Base-by-base conservation (phyloP, 768 basidiomycete genomes). In the Hericium coralloides region DNA sequence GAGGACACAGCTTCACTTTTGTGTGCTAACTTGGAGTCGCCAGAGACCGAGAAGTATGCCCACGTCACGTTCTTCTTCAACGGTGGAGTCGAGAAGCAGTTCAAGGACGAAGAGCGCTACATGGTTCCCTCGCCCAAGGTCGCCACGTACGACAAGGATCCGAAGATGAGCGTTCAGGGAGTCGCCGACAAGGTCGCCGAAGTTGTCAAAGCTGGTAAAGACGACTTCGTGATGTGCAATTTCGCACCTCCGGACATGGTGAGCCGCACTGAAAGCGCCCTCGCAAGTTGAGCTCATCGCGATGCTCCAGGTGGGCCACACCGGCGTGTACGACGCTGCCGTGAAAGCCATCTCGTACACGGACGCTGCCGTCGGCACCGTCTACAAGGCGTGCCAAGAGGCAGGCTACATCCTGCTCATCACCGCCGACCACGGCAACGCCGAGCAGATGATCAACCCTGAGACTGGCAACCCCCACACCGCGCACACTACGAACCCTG, bases 11-110 rank as follows among this genome's bases (percentile, higher is more conserved):
- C 14, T 22, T 41, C 39, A n/a, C 37, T 12, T 38, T 14, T 53
- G 31, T 20, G 25, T 12, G 7, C 41, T 53, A 1, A 49, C 37
- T 5, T 31, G 10, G 10, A 41, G 12, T 17, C 17, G 25, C 3
- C 66, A 81, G 94, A 97, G 70, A 95, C 94, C n/a, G 94, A 95
- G 69, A 95, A 98, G 73, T 98, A 95, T 70, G 93, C 93, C 2
- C 94, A 98, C 67, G 91, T 98, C 55, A 98, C 94, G 0, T 95
- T 97, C 78, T 97, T 95, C 81, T 95, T 97, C 81, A 97, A 95
- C 70, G 95, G 94, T 14, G 94, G 94, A 56, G 84, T 93, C 26
- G 95, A 97, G 76, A 90, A 93, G 68, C 90, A 95, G 65, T 98
- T 90, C 71, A 76, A 80, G 14, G 70, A 75, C 37, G 95, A 97